Conservation (phyloP, 768 basidiomycete species). For the Podaxis mareebaensis region DNA sequence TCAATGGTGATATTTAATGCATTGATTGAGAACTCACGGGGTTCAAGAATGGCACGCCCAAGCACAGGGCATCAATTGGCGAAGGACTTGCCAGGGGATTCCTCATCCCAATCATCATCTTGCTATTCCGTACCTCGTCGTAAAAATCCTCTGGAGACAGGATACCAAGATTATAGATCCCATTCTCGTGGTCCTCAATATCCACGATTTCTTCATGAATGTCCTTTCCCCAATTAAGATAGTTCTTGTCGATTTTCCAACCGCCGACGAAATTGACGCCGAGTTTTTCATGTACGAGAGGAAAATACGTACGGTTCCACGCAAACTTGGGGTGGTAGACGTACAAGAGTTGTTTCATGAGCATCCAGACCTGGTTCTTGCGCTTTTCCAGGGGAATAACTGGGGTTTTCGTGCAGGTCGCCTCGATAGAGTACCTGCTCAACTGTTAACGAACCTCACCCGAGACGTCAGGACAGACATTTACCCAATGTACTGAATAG, state of each 20-base stretch:
- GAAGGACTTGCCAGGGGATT: slow-evolving; percentile 29
- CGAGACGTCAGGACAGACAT: background rate
- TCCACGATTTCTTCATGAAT: slow-evolving; percentile 22
- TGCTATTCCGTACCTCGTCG: slow-evolving; percentile 26
- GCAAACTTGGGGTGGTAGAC: slow-evolving; percentile 26
- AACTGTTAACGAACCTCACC: slow-evolving; percentile 7
- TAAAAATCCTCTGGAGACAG: slow-evolving; percentile 21
- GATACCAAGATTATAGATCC: slow-evolving; percentile 25
- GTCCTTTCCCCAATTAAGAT: slow-evolving; percentile 24
- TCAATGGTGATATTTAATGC: background rate
- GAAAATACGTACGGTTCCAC: slow-evolving; percentile 29
- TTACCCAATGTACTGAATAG: slow-evolving; percentile 29
- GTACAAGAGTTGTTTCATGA: slow-evolving; percentile 31
- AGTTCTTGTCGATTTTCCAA: slow-evolving; percentile 24
- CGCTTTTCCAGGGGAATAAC: slow-evolving; percentile 29
- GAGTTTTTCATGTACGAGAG: slow-evolving; percentile 20
- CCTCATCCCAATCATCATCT: slow-evolving; percentile 31
- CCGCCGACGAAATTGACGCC: slow-evolving; percentile 26
- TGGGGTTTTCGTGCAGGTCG: slow-evolving; percentile 24
- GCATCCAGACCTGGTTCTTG: slow-evolving; percentile 26
- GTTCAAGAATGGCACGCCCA: slow-evolving; percentile 39
- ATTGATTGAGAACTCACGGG: slow-evolving; percentile 23
- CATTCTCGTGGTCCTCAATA: slow-evolving; percentile 23
- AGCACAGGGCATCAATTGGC: slow-evolving; percentile 36
- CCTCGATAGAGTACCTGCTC: slow-evolving; percentile 33